A percentile compares a stretch with the other conserved stretches of the same genome.
These are phyloP conservation scores for Haberlea rhodopensis DNA, from an alignment of 257 asterid species.

Conservation along the genomic window DNA sequence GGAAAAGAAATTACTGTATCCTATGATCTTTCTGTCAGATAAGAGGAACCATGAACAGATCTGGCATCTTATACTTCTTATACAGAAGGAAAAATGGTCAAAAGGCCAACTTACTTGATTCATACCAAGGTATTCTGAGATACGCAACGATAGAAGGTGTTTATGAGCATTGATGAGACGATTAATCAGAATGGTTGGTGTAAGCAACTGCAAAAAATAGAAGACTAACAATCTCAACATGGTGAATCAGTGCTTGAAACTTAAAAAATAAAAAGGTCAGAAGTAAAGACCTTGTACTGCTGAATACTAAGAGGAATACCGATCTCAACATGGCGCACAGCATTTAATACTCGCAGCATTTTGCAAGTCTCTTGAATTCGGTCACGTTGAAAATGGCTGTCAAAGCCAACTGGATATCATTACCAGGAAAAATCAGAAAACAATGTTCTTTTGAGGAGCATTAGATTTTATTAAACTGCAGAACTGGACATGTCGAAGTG, in stretches of 20 bases:
- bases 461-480: conserved; percentile 18
- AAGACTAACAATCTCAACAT: conserved; percentile 16
- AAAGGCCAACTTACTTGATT: conserved; percentile 59
- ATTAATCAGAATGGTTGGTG: conserved; percentile 81
- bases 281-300: conserved; percentile 72
- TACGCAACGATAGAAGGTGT: conserved; percentile 78
- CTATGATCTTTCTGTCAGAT: conserved; percentile 9
- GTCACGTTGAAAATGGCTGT: conserved; percentile 94
- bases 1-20: neutral
- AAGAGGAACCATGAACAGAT: conserved; percentile 4
- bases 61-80: neutral
- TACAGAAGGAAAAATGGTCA: conserved; percentile 1
- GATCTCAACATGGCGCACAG: conserved; percentile 68
- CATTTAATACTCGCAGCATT: conserved; percentile 82
- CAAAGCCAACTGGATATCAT: conserved; percentile 88
- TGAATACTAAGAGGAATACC: conserved; percentile 94
- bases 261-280: conserved; percentile 18
- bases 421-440: conserved; percentile 69
- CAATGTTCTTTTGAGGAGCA: conserved; percentile 33
- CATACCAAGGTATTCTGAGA: conserved; percentile 81
- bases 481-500: conserved; percentile 19
- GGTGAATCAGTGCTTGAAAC: conserved; percentile 19
- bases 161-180: conserved; percentile 85
- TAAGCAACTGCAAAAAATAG: conserved; percentile 61
- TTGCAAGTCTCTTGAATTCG: conserved; percentile 77